Evolutionary conservation across 139 green algal genomes (phyloP).

Genomic region (Zygnema circumcarinatum): DNA sequence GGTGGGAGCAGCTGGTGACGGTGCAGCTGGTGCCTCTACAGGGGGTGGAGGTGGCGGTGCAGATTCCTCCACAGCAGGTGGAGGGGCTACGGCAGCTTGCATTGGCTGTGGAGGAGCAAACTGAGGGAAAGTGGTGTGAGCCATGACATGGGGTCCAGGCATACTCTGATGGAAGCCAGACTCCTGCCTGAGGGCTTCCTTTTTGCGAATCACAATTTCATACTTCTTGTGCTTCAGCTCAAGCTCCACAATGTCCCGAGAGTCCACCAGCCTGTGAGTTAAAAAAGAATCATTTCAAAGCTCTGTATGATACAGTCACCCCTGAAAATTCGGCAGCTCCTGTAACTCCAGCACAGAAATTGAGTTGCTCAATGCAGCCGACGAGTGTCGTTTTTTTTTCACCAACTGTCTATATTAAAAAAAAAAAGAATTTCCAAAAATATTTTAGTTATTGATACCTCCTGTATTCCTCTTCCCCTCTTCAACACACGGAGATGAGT

Average conservation of each 20-base stretch:
- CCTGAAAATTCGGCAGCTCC: neutral
- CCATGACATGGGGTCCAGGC: slow-evolving; percentile 32
- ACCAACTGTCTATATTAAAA: neutral
- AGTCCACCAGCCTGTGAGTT: slow-evolving; percentile 82
- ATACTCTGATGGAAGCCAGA: slow-evolving; percentile 47
- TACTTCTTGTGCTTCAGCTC: slow-evolving; percentile 92
- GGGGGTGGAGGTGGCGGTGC: slow-evolving; percentile 55
- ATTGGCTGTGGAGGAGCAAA: slow-evolving; percentile 27
- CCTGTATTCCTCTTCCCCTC: no score
- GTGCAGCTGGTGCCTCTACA: neutral
- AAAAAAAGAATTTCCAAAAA: neutral
- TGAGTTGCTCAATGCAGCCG: neutral
- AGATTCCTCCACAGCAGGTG: slow-evolving; percentile 67
- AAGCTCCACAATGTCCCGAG: slow-evolving; percentile 95
- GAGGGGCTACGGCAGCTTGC: slow-evolving; percentile 63
- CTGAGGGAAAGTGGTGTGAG: neutral
- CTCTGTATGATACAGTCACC: neutral
- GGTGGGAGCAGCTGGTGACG: neutral
- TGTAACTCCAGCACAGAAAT: neutral
- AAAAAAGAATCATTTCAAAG: neutral
- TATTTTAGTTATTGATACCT: slow-evolving; percentile 1
- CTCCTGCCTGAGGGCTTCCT: slow-evolving; percentile 55
- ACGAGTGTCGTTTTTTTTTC: no score
- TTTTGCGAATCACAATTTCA: slow-evolving; percentile 77
- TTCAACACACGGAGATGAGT: no score